These are phyloP conservation scores for Phyllosticta citriasiana DNA, from an alignment of 2,329 filamentous ascomycete genomes.

Conservation along the genomic window DNA sequence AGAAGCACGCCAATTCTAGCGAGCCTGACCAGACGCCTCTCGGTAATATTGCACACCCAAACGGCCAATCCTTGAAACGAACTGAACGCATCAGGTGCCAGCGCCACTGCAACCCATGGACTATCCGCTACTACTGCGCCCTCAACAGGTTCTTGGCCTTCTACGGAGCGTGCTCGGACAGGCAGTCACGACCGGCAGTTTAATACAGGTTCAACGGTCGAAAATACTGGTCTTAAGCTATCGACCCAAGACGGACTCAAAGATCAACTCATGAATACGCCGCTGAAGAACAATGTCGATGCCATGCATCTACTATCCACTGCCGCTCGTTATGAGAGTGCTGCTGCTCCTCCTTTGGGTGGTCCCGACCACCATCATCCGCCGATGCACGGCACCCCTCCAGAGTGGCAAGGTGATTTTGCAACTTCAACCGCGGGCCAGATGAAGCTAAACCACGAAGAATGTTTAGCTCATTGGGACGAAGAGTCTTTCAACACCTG, in stretches of 20 bases:
- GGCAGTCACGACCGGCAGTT: neutral
- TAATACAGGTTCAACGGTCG: neutral
- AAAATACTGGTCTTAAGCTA: neutral
- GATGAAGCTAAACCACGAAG: neutral
- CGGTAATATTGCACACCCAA: neutral
- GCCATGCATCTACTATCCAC: conserved; percentile 2
- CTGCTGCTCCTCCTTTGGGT: neutral
- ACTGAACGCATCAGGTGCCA: neutral
- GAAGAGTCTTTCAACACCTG: conserved; percentile 1
- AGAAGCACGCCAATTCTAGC: neutral
- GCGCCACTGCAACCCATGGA: neutral
- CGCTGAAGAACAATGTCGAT: neutral
- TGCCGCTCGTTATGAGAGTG: neutral
- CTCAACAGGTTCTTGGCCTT: neutral
- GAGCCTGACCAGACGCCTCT: neutral
- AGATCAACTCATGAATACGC: conserved; percentile 2
- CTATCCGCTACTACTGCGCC: neutral
- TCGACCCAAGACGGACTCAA: neutral
- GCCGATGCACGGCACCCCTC: neutral
- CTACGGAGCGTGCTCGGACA: neutral
- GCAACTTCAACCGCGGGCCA: neutral
- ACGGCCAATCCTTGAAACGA: neutral
- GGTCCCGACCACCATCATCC: neutral
- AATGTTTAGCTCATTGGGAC: neutral
- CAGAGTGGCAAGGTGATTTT: neutral